Evolutionary conservation across 768 basidiomycete genomes (phyloP).

Genomic region (Phallus indusiatus): DNA sequence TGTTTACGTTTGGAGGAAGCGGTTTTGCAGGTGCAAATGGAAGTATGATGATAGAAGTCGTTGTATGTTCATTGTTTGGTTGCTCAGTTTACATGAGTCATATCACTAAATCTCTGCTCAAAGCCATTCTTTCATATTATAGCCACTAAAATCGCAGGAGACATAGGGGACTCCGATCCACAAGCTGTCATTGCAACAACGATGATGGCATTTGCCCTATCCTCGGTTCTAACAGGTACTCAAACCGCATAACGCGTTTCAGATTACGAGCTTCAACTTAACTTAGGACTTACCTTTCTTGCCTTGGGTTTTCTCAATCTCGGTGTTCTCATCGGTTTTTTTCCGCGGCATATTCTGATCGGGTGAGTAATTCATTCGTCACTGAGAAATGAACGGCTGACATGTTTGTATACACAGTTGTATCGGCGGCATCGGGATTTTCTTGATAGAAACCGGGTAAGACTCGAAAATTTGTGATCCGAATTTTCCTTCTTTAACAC

Average conservation of each 20-base stretch:
- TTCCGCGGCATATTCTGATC: constrained; percentile 94
- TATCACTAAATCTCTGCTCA: background rate
- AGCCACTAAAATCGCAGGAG: constrained; percentile 59
- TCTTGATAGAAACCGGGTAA: constrained; percentile 83
- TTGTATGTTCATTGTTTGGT: constrained; percentile 40
- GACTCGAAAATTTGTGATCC: constrained; percentile 13
- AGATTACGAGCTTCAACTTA: constrained; percentile 9
- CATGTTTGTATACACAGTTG: constrained; percentile 38
- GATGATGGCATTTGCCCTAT: constrained; percentile 78
- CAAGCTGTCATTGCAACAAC: constrained; percentile 83
- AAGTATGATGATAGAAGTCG: constrained; percentile 98
- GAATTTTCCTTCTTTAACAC: background rate
- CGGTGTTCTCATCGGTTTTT: constrained; percentile 86
- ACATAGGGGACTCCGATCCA: constrained; percentile 63
- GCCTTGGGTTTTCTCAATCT: constrained; percentile 76
- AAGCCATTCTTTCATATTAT: constrained; percentile 96
- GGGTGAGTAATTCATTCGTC: constrained; percentile 45
- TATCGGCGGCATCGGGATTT: constrained; percentile 94
- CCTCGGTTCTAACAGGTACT: constrained; percentile 77
- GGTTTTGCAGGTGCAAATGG: constrained; percentile 86
- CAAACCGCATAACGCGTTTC: constrained; percentile 8
- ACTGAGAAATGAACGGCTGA: background rate
- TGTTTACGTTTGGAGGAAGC: constrained; percentile 80
- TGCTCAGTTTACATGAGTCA: background rate
- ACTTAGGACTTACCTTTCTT: constrained; percentile 67